Conservation (phyloP, 345 rosid species). For the Boechera stricta region DNA sequence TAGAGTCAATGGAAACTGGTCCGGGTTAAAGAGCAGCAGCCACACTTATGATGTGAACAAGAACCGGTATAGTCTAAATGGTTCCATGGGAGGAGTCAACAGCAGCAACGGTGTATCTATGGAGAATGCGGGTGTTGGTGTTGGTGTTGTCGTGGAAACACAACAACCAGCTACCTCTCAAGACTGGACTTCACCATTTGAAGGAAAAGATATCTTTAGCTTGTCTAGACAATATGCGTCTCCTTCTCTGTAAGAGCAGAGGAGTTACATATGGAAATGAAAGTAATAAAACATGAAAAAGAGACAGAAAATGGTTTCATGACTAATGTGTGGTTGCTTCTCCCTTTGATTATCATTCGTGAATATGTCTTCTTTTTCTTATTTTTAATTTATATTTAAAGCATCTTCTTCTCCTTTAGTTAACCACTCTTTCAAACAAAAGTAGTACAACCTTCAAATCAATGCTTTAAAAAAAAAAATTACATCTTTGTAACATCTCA, state of each 20-base stretch:
- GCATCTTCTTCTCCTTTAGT: constrained; percentile 7
- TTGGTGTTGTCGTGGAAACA: constrained; percentile 47
- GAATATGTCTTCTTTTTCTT: constrained; percentile 1
- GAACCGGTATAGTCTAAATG: constrained; percentile 49
- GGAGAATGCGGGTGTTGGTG: constrained; percentile 50
- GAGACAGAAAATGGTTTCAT: constrained; percentile 51
- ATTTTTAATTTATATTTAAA: not conserved
- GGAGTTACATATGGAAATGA: constrained; percentile 36
- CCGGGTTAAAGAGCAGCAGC: constrained; percentile 46
- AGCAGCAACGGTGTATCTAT: constrained; percentile 48
- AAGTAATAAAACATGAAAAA: constrained; percentile 47
- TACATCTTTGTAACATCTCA: constrained; percentile 32
- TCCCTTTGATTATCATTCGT: constrained; percentile 17
- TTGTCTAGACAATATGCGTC: constrained; percentile 84
- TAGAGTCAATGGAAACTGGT: constrained; percentile 52
- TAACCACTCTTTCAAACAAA: not conserved
- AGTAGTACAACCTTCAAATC: constrained; percentile 2
- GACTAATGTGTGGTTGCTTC: constrained; percentile 54
- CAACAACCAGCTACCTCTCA: constrained; percentile 53
- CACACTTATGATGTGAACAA: constrained; percentile 48
- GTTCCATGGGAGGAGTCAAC: constrained; percentile 50
- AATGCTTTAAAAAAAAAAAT: not conserved
- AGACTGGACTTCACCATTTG: constrained; percentile 94
- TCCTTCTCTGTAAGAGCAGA: constrained; percentile 71
- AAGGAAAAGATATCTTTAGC: constrained; percentile 87